Base-by-base conservation (phyloP, 371 early-diverging fungal species). In the Syncephalastrum racemosum region DNA sequence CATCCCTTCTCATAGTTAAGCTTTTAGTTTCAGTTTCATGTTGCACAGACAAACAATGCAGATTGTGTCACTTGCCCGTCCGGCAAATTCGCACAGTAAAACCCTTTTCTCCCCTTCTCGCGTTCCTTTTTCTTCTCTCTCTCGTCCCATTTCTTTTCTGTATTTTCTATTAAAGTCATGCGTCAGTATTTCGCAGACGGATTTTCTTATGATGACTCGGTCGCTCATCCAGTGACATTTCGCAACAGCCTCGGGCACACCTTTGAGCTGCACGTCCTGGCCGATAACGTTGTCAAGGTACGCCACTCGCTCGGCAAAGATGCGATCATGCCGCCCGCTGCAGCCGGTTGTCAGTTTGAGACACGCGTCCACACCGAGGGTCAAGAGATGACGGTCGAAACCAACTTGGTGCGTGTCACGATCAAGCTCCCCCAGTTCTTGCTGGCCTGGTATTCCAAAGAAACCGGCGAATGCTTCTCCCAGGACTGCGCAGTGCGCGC, bases 401-500 rank as follows among this genome's bases (percentile, higher is more conserved):
- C 73, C 8, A 25, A 53, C 15, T 12, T 23, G 5, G 5, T 69
- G 3, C 67, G 64, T 20, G 55, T 70, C 25, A 58, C 46, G 12
- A 43, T 67, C 1, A 46, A 54, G 10, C 63, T 60, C 19, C 36
- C 59, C 3, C 50, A 53, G 48, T 50, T 66, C 10, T 44, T 46
- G 4, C 44, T 65, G 12, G 58, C 54, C 2, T 71, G 71, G 70
- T 67, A 53, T 23, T 51, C 57, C 23, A 16, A 46, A 5, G 62
- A 63, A n/a, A 40, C 27, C 13, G 50, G 55, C 25, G 45, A 19
- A n/a, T 71, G 73, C 5, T 79, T 84, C 60, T 67, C 80, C 1
- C 72, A 82, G 44, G 85, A 86, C 49, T 62, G 84, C 3, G 57
- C 76, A 0, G 70, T 68, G 47, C 66, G 85, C n/a, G 72, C 81